Base-by-base conservation (phyloP, 2,329 filamentous ascomycete species). In the Gremmenia infestans region DNA sequence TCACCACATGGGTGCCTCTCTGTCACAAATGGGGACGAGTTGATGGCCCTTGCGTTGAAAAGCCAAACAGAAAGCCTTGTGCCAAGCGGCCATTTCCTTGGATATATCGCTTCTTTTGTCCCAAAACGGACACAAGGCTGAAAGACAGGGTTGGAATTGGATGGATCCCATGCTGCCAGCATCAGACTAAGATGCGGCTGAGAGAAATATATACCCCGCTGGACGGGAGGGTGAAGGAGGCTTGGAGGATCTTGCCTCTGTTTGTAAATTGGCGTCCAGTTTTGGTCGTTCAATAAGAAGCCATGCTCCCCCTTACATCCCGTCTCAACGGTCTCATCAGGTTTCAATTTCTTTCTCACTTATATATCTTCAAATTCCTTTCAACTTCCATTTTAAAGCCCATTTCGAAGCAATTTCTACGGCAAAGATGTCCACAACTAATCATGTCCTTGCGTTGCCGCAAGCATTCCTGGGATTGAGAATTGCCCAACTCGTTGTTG, bases 401-500 rank as follows among this genome's bases (percentile, higher is more conserved):
- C 19, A n/a, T 50, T 4, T 36, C 35, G 28, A 32, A 32, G 28
- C 28, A 32, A 11, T 11, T 9, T 22, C n/a, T 22, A 17, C 15
- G 15, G 50, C 50, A 52, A 35, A 35, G 9, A 50, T 50, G 36
- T 28, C 47, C 32, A 32, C 28, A 32, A 43, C 46, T 35, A 23
- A 42, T n/a, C 42, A 47, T 37, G 7, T 45, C 22, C 46, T 50
- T 36, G 7, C 46, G 11, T 22, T 45, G 17, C 53, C 59, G 11
- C 52, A 48, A 23, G 39, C 52, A 17, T 15, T 57, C 17, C n/a
- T 62, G 2, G 52, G 22, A 5, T 15, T 61, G 17, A 40, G 63
- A 50, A 42, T 48, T 42, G 14, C 55, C 7, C 61, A 69, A 50
- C 59, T 69, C 71, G 59, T 79, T 15, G 59, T 82, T 14, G 71